Conservation (phyloP, 768 basidiomycete genomes). For the Auricularia cornea region DNA sequence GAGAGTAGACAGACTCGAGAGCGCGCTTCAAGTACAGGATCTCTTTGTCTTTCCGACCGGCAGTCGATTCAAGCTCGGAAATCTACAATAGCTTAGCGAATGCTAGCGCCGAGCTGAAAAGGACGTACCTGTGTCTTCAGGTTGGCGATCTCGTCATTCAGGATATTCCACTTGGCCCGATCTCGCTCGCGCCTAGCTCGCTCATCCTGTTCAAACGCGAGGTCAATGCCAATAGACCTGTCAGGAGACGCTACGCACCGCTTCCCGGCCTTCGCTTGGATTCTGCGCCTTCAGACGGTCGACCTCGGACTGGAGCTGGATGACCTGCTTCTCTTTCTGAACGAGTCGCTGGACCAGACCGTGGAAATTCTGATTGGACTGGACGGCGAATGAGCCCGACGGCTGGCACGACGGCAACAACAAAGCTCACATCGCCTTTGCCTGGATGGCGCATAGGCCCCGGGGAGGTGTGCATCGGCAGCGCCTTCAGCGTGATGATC, state of each 20-base stretch:
- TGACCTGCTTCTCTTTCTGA: conserved; percentile 78
- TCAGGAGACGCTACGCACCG: conserved; percentile 33
- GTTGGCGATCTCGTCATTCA: conserved; percentile 67
- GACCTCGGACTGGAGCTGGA: conserved; percentile 63
- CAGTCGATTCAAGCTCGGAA: conserved; percentile 39
- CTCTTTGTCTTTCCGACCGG: conserved; percentile 60
- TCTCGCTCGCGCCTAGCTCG: conserved; percentile 70
- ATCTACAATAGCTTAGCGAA: conserved; percentile 31
- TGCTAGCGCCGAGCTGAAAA: not conserved
- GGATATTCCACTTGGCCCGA: conserved; percentile 56
- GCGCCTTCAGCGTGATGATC: conserved; percentile 52
- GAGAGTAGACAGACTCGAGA: conserved; percentile 78
- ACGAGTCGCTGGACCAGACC: conserved; percentile 74
- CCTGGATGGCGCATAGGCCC: conserved; percentile 33
- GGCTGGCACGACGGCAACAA: not conserved
- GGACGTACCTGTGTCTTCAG: conserved; percentile 58
- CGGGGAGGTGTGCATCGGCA: conserved; percentile 31
- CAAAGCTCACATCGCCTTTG: conserved; percentile 28
- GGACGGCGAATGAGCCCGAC: not conserved
- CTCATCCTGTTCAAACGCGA: conserved; percentile 45
- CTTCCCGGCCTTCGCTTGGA: conserved; percentile 48
- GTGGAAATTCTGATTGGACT: conserved; percentile 44
- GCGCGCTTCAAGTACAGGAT: conserved; percentile 70
- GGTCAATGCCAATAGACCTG: not conserved
- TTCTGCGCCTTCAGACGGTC: conserved; percentile 52